Conservation (phyloP, 2,329 filamentous ascomycete genomes). For the Hypoxylon sp. region DNA sequence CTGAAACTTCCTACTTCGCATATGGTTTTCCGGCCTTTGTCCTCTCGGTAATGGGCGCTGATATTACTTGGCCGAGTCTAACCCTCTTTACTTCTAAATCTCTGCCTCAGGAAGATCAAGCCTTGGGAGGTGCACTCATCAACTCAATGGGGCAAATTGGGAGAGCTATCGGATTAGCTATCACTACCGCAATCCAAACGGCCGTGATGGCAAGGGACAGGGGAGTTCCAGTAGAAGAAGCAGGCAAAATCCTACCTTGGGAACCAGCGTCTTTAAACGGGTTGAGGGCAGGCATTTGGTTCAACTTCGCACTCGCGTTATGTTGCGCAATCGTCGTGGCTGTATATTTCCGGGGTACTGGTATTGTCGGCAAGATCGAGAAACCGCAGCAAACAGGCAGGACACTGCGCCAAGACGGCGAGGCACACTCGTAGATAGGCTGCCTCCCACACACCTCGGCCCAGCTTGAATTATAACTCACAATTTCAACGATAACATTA, state of each 20-base stretch:
- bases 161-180: conserved; percentile 74
- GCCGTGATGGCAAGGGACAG: conserved; percentile 69
- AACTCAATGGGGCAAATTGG: conserved; percentile 77
- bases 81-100: conserved; percentile 76
- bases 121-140: conserved; percentile 77
- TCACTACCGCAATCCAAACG: conserved; percentile 76
- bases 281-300: conserved; percentile 66
- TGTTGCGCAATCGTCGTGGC: conserved; percentile 62
- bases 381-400: conserved; percentile 42
- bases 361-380: conserved; percentile 65
- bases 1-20: conserved; percentile 75
- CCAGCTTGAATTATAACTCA: not conserved
- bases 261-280: conserved; percentile 65
- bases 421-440: no score
- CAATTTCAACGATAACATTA: conserved; percentile 6
- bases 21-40: conserved; percentile 77
- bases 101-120: conserved; percentile 75
- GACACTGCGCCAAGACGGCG: conserved; percentile 11
- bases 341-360: conserved; percentile 66
- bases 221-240: conserved; percentile 61
- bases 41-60: conserved; percentile 75
- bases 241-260: conserved; percentile 60
- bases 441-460: no score
- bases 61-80: conserved; percentile 76
- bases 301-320: conserved; percentile 66